Conservation (phyloP, 345 rosid genomes). For the Kandelia obovata region DNA sequence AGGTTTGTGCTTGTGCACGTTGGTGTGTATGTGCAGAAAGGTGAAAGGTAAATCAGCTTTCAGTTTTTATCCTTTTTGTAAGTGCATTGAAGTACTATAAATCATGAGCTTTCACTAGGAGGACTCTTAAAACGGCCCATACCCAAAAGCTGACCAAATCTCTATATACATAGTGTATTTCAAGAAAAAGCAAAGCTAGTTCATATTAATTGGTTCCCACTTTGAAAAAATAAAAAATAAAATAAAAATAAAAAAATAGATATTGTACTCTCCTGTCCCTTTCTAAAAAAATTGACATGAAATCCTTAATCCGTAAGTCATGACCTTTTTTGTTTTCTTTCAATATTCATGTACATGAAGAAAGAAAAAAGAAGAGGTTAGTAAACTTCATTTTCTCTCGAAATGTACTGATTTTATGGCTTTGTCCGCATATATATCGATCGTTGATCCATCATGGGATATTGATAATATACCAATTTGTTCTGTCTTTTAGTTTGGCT, state of each 20-base stretch:
- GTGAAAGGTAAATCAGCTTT: neutral
- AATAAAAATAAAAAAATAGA: too few relatives aligned
- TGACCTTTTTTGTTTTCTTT: neutral
- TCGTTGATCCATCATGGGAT: too few relatives aligned
- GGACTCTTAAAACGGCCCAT: too few relatives aligned
- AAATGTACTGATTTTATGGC: conserved; percentile 5
- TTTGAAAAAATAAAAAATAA: too few relatives aligned
- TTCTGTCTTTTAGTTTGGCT: too few relatives aligned
- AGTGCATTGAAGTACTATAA: too few relatives aligned
- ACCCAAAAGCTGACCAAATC: neutral
- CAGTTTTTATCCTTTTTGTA: neutral
- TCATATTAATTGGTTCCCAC: neutral
- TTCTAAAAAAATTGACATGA: neutral
- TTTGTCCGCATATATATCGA: too few relatives aligned
- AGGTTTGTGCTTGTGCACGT: too few relatives aligned
- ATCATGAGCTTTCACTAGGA: neutral
- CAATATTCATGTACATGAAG: neutral
- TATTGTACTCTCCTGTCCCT: too few relatives aligned
- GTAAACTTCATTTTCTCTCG: conserved; percentile 24
- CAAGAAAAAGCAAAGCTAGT: conserved; percentile 4
- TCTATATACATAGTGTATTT: conserved; percentile 1
- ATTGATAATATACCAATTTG: too few relatives aligned
- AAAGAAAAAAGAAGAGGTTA: conserved; percentile 3
- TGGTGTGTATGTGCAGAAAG: too few relatives aligned
- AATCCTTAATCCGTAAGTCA: conserved; percentile 24